Evolutionary conservation across 176 grass and related monocot species (phyloP).

Genomic region (Elymus sibiricus): DNA sequence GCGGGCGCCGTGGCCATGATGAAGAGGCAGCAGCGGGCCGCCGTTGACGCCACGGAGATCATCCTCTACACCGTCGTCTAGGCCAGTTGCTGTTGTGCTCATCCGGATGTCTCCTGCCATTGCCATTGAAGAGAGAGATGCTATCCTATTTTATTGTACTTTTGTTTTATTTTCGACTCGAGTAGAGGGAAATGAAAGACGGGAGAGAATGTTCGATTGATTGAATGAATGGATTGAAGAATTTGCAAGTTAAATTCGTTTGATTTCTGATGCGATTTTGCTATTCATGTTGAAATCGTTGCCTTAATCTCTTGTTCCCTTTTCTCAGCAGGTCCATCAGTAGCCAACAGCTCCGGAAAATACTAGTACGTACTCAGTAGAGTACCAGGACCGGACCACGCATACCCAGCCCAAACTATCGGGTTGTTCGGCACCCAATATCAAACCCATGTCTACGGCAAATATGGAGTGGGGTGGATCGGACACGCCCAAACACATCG

Average conservation of each 20-base stretch:
- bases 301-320: background rate
- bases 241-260: background rate
- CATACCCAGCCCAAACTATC: too few relatives aligned
- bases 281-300: background rate
- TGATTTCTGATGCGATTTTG: background rate
- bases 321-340: too few relatives aligned
- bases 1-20: background rate
- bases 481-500: too few relatives aligned
- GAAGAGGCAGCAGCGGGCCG: background rate
- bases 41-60: constrained; percentile 29
- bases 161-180: background rate
- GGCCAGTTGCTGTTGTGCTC: background rate
- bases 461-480: too few relatives aligned
- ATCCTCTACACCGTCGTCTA: constrained; percentile 49
- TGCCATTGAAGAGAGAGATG: background rate
- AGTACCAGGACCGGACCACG: too few relatives aligned
- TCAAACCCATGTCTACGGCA: too few relatives aligned
- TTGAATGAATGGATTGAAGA: background rate
- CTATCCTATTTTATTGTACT: background rate
- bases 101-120: background rate
- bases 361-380: too few relatives aligned
- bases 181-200: background rate
- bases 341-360: too few relatives aligned
- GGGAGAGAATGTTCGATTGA: background rate
- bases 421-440: too few relatives aligned